These are phyloP conservation scores for Polymyxa betae DNA, from an alignment of 208 protist species.

Conservation along the genomic window DNA sequence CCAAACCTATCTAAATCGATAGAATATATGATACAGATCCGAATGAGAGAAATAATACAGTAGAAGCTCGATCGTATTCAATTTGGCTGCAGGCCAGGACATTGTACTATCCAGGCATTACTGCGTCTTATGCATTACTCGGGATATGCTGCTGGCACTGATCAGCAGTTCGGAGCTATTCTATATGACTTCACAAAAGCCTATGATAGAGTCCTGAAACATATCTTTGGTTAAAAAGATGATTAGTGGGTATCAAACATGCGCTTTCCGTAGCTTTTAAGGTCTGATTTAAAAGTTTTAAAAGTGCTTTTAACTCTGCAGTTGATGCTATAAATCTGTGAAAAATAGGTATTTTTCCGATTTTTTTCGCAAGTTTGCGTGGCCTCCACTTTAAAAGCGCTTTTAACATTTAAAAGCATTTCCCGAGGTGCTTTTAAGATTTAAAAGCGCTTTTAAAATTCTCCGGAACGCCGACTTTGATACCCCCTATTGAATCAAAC, in stretches of 20 bases:
- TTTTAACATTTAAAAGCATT: too few relatives aligned
- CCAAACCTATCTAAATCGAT: neutral
- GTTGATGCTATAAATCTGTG: too few relatives aligned
- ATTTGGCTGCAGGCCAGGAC: neutral
- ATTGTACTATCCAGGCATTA: neutral
- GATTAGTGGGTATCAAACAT: neutral
- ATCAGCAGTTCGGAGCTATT: neutral
- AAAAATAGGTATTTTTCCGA: too few relatives aligned
- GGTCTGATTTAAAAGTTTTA: too few relatives aligned
- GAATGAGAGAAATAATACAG: neutral
- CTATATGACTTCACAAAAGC: slow-evolving; percentile 42
- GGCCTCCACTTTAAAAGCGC: too few relatives aligned
- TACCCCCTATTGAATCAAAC: neutral
- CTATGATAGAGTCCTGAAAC: slow-evolving; percentile 2
- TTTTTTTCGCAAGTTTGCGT: too few relatives aligned
- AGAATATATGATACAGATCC: neutral
- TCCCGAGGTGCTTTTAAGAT: too few relatives aligned
- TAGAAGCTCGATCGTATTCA: neutral
- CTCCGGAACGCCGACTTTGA: too few relatives aligned
- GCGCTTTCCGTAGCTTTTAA: neutral
- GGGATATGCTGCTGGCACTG: neutral
- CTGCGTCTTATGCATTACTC: neutral
- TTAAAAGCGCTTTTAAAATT: too few relatives aligned
- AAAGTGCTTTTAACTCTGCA: too few relatives aligned
- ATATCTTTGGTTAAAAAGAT: neutral